A percentile compares a stretch with the other conserved stretches of the same genome.
These are phyloP conservation scores for Cyclocybe cylindracea DNA, from an alignment of 768 basidiomycete genomes.

Conservation along the genomic window DNA sequence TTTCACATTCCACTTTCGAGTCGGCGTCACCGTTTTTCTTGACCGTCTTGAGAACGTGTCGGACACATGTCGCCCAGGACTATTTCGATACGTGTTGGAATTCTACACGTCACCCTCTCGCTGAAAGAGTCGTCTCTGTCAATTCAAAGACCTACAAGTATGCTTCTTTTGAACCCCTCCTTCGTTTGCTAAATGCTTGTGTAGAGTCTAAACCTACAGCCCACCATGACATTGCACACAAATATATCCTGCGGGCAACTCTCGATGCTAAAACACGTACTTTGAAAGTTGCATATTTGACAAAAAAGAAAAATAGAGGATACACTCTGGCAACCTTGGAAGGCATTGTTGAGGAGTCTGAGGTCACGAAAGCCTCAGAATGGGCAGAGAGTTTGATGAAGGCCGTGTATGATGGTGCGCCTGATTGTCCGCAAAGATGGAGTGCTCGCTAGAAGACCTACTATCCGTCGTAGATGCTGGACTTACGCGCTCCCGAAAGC, in stretches of 20 bases:
- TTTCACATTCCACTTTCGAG: no score
- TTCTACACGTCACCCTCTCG: conserved; percentile 7
- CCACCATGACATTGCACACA: conserved; percentile 36
- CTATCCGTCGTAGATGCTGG: conserved; percentile 35
- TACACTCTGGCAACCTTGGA: conserved; percentile 42
- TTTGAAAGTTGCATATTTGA: conserved; percentile 55
- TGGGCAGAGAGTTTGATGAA: conserved; percentile 61
- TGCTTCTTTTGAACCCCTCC: not conserved
- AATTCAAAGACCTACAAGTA: conserved; percentile 15
- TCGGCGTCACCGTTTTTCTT: no score
- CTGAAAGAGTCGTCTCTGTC: conserved; percentile 11
- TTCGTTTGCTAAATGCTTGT: not conserved
- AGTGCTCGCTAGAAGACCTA: not conserved
- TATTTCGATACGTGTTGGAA: conserved; percentile 11
- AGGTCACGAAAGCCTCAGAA: conserved; percentile 36
- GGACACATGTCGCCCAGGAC: conserved; percentile 2
- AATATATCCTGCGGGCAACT: conserved; percentile 58
- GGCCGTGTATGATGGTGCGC: conserved; percentile 62
- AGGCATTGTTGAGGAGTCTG: conserved; percentile 33
- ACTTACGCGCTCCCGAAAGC: conserved; percentile 49
- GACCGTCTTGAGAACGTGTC: not conserved
- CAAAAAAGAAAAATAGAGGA: conserved; percentile 39
- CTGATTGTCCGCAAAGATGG: not conserved
- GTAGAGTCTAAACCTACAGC: conserved; percentile 5
- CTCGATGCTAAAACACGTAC: conserved; percentile 29